Percentiles rank a stretch among this genome's conserved stretches.
These are phyloP conservation scores for Rhodotorula mucilaginosa DNA, from an alignment of 1,284 basidiomycete species.

Conservation along the genomic window DNA sequence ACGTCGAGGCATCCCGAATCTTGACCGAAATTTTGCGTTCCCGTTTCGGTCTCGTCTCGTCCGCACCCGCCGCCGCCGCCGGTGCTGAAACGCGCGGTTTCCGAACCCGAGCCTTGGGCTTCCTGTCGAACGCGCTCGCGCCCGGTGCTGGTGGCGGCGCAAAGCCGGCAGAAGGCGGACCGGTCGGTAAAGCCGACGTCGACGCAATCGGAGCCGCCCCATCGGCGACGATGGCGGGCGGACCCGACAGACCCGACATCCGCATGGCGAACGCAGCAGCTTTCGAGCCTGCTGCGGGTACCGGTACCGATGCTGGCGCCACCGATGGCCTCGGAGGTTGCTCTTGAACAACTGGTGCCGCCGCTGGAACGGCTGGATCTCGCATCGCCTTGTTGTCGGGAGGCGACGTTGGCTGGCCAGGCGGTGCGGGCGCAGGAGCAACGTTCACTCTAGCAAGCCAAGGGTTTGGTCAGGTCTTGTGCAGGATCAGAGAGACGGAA, in stretches of 20 bases:
- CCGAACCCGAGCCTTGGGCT: background rate
- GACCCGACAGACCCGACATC: background rate
- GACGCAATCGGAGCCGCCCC: background rate
- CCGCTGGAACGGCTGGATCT: background rate
- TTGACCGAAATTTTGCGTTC: slow-evolving; percentile 1
- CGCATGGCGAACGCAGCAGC: slow-evolving; percentile 1
- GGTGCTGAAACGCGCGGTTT: slow-evolving; percentile 8
- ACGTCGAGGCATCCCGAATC: background rate
- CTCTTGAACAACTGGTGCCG: background rate
- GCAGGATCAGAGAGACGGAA: background rate
- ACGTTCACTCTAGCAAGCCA: background rate
- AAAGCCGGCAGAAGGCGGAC: slow-evolving; percentile 9
- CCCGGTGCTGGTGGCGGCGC: slow-evolving; percentile 2
- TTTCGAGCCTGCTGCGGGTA: background rate
- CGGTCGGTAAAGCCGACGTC: background rate
- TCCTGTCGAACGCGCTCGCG: slow-evolving; percentile 4
- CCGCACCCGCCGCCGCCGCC: background rate
- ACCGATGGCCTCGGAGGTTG: background rate
- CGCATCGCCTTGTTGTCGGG: background rate
- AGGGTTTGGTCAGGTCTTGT: background rate
- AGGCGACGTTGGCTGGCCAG: no score
- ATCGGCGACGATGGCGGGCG: background rate
- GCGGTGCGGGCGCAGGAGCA: background rate
- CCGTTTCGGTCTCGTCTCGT: slow-evolving; percentile 1
- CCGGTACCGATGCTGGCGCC: no score